These are phyloP conservation scores for Coemansia sp. DNA, from an alignment of 192 early-diverging fungal genomes.

Conservation along the genomic window DNA sequence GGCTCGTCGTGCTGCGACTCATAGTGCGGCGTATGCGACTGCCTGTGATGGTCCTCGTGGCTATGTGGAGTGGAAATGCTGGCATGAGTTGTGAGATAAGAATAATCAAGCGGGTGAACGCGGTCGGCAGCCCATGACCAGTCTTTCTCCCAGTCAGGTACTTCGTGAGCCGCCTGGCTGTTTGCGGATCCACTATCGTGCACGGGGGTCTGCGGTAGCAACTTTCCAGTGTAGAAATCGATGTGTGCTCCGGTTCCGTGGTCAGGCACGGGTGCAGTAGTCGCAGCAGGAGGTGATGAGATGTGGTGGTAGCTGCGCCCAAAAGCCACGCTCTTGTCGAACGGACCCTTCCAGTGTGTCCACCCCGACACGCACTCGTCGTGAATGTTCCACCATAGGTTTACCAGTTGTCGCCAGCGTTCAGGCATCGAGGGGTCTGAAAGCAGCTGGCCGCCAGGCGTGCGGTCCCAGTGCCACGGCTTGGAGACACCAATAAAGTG, in stretches of 20 bases:
- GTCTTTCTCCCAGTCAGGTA: slow-evolving; percentile 52
- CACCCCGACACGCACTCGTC: slow-evolving; percentile 55
- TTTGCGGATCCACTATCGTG: background rate
- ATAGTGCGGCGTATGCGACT: background rate
- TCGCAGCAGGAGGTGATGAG: slow-evolving; percentile 8
- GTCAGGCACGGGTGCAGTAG: background rate
- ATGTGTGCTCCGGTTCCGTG: background rate
- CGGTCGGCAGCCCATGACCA: slow-evolving; percentile 50
- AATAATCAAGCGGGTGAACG: slow-evolving; percentile 47
- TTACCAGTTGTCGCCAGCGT: slow-evolving; percentile 56
- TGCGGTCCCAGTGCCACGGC: slow-evolving; percentile 81
- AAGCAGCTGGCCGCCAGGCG: slow-evolving; percentile 55
- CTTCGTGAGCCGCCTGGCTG: slow-evolving; percentile 11
- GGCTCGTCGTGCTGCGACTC: background rate
- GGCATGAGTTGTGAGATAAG: slow-evolving; percentile 27
- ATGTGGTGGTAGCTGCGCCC: slow-evolving; percentile 36
- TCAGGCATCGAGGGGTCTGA: slow-evolving; percentile 23
- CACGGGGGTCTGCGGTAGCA: background rate
- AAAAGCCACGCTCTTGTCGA: slow-evolving; percentile 41
- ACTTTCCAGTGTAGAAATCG: too few species aligned
- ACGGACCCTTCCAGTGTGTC: slow-evolving; percentile 40
- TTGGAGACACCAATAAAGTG: slow-evolving; percentile 89
- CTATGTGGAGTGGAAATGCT: background rate
- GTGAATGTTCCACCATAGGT: slow-evolving; percentile 72
- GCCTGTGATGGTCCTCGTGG: background rate